Conservation (phyloP, 2,329 filamentous ascomycete species). For the Fusarium sp. region DNA sequence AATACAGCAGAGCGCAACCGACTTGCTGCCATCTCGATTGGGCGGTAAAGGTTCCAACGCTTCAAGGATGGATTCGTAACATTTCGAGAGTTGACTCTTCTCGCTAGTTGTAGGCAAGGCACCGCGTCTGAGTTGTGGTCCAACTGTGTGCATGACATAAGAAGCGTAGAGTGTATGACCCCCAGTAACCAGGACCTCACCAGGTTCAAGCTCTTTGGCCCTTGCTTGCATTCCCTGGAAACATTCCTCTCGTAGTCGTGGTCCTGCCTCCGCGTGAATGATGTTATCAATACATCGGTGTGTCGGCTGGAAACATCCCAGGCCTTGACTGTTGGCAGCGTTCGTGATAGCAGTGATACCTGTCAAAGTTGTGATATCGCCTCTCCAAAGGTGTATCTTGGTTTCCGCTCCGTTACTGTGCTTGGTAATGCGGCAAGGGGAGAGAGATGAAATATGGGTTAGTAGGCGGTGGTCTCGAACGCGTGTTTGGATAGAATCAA, state of each 20-base stretch:
- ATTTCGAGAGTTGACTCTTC: constrained; percentile 10
- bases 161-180: constrained; percentile 25
- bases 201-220: constrained; percentile 10
- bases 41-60: constrained; percentile 1
- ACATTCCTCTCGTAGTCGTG: constrained; percentile 37
- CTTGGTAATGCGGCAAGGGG: not conserved
- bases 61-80: constrained; percentile 31
- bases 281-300: constrained; percentile 46
- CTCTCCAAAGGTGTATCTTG: constrained; percentile 31
- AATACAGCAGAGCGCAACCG: constrained; percentile 40
- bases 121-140: constrained; percentile 23
- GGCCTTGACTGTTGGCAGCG: constrained; percentile 37
- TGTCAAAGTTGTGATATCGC: constrained; percentile 39
- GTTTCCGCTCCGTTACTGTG: not conserved
- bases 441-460: constrained; percentile 2
- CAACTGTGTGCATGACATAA: constrained; percentile 39
- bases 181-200: constrained; percentile 25
- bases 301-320: constrained; percentile 43
- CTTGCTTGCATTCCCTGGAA: constrained; percentile 21
- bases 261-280: constrained; percentile 40
- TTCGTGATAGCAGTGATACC: constrained; percentile 41
- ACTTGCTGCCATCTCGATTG: constrained; percentile 4
- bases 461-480: constrained; percentile 19
- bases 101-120: constrained; percentile 1
- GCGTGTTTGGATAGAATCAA: constrained; percentile 26